Evolutionary conservation across 2,329 filamentous ascomycete genomes (phyloP).

Genomic region (Pezizomycotina sp.): DNA sequence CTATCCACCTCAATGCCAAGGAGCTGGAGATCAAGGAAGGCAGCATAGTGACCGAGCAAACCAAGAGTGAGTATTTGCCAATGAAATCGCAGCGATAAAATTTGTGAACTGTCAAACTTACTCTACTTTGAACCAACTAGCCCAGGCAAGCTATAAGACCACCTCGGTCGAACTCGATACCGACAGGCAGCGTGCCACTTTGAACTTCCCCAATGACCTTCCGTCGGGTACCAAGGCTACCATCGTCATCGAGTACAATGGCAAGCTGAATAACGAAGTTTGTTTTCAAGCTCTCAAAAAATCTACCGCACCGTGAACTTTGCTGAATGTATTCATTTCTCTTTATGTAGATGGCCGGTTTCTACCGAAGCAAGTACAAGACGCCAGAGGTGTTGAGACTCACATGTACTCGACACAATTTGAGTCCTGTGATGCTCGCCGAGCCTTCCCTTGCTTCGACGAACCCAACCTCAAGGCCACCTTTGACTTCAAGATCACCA

Average conservation of each 20-base stretch:
- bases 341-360: conserved; percentile 55
- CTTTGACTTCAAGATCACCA: conserved; percentile 84
- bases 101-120: conserved; percentile 1
- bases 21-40: conserved; percentile 60
- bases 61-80: conserved; percentile 32
- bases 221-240: conserved; percentile 48
- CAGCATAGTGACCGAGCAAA: conserved; percentile 43
- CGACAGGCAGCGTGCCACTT: conserved; percentile 64
- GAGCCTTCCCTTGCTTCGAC: conserved; percentile 95
- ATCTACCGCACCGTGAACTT: neutral
- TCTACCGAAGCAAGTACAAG: conserved; percentile 90
- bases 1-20: conserved; percentile 70
- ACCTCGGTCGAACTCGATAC: conserved; percentile 61
- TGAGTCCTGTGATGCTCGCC: conserved; percentile 83
- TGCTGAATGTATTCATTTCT: conserved; percentile 3
- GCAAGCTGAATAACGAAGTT: conserved; percentile 60
- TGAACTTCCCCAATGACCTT: conserved; percentile 59
- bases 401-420: conserved; percentile 89
- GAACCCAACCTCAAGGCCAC: conserved; percentile 94
- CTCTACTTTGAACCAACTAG: neutral
- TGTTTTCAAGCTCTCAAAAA: conserved; percentile 7
- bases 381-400: conserved; percentile 32
- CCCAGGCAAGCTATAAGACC: conserved; percentile 33
- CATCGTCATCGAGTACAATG: conserved; percentile 58
- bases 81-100: neutral